These are phyloP conservation scores for Eucalyptus paniculata DNA, from an alignment of 345 rosid species.

Conservation along the genomic window DNA sequence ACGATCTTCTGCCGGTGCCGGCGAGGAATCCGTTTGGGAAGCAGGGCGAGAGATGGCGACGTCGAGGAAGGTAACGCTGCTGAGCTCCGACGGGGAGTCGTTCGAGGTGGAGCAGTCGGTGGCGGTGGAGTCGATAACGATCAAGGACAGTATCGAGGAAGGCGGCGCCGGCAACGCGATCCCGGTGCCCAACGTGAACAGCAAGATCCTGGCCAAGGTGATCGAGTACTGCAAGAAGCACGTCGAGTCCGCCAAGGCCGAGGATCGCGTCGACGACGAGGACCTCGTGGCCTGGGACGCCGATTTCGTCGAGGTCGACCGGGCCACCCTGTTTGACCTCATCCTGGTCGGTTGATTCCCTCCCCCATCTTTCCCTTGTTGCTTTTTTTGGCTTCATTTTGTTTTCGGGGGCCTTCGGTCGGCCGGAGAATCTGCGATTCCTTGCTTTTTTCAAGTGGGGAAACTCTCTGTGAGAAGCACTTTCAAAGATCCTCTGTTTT, in stretches of 20 bases:
- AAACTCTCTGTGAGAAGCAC: not conserved
- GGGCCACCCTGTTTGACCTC: conserved; percentile 34
- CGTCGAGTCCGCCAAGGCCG: conserved; percentile 19
- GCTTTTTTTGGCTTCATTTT: not conserved
- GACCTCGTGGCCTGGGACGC: conserved; percentile 41
- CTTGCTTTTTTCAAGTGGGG: not conserved
- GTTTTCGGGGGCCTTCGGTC: not conserved
- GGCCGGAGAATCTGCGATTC: not conserved
- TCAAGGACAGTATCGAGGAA: conserved; percentile 71
- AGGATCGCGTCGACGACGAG: conserved; percentile 5
- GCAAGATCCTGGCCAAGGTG: conserved; percentile 70
- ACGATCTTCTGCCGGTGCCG: not conserved
- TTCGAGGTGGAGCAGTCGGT: conserved; percentile 61
- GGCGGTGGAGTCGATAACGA: conserved; percentile 56
- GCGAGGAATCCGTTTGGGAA: not conserved
- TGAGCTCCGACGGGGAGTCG: conserved; percentile 51
- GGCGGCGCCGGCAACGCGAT: conserved; percentile 50
- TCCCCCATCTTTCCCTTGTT: not conserved
- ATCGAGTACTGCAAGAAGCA: conserved; percentile 78
- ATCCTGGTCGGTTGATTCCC: conserved; percentile 14
- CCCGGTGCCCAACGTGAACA: conserved; percentile 59
- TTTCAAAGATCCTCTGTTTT: not conserved
- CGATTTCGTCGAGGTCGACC: conserved; percentile 42
- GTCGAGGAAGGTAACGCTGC: conserved; percentile 26
- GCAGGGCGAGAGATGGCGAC: not conserved